Evolutionary conservation across 345 rosid genomes (phyloP).

Genomic region (Hevea brasiliensis): DNA sequence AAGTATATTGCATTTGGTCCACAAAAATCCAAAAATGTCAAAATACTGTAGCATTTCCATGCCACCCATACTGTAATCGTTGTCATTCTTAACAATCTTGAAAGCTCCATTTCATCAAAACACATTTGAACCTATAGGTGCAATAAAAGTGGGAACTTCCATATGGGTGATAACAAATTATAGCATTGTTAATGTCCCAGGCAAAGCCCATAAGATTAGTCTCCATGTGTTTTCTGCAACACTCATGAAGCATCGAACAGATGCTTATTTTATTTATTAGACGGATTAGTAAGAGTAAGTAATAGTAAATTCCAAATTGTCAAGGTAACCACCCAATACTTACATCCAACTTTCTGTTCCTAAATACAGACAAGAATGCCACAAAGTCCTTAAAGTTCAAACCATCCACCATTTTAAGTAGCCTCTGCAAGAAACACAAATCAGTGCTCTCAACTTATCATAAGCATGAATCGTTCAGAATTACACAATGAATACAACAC

Average conservation of each 20-base stretch:
- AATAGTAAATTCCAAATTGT: neutral
- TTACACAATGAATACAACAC: conserved; percentile 5
- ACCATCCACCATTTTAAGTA: conserved; percentile 73
- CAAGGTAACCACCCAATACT: conserved; percentile 21
- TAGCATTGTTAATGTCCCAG: neutral
- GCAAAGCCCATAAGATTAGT: neutral
- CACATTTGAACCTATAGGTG: neutral
- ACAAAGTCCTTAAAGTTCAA: conserved; percentile 78
- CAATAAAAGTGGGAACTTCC: neutral
- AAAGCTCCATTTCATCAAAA: neutral
- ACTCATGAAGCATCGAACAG: neutral
- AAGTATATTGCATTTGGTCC: neutral
- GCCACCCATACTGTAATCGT: neutral
- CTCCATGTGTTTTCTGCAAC: neutral
- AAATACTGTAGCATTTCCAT: neutral
- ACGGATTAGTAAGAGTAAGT: neutral
- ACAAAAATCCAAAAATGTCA: neutral
- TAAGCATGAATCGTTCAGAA: neutral
- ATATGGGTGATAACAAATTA: neutral
- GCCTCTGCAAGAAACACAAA: conserved; percentile 45
- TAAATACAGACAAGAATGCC: conserved; percentile 67
- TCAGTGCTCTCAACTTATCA: neutral
- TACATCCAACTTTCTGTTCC: conserved; percentile 55
- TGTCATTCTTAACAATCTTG: neutral
- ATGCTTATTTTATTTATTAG: neutral